Evolutionary conservation across 768 basidiomycete species (phyloP).

Genomic region (Gloeostereum incarnatum): DNA sequence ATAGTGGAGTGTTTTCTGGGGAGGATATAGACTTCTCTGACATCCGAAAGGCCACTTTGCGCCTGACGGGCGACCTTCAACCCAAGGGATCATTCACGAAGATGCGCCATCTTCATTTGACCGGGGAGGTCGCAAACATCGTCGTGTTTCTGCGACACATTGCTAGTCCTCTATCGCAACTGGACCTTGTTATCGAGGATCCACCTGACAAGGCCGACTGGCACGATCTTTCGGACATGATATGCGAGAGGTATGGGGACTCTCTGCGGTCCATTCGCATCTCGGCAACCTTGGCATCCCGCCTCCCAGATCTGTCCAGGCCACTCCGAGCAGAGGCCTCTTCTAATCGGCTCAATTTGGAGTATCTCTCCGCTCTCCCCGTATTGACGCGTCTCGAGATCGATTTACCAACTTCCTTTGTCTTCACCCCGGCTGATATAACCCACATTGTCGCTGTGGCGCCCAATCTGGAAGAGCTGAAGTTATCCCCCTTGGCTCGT

Average conservation of each 20-base stretch:
- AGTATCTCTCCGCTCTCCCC: conserved; percentile 44
- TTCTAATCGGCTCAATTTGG: conserved; percentile 51
- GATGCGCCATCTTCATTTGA: conserved; percentile 54
- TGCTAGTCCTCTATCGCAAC: conserved; percentile 49
- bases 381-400: conserved; percentile 56
- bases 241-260: conserved; percentile 53
- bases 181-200: conserved; percentile 75
- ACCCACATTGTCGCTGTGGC: conserved; percentile 48
- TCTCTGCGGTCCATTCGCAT: conserved; percentile 55
- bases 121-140: conserved; percentile 62
- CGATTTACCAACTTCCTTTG: conserved; percentile 69
- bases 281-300: conserved; percentile 57
- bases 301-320: conserved; percentile 75
- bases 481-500: conserved; percentile 58
- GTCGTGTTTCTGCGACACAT: conserved; percentile 66
- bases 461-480: conserved; percentile 60
- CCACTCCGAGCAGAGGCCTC: conserved; percentile 62
- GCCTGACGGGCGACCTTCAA: conserved; percentile 51
- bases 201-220: conserved; percentile 69
- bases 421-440: conserved; percentile 56
- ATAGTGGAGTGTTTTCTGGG: conserved; percentile 71
- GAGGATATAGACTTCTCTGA: conserved; percentile 74
- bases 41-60: conserved; percentile 59
- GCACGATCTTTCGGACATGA: conserved; percentile 57
- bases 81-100: conserved; percentile 47